Conservation (phyloP, 805 yeast species). For the Pichia gijzeniarum region DNA sequence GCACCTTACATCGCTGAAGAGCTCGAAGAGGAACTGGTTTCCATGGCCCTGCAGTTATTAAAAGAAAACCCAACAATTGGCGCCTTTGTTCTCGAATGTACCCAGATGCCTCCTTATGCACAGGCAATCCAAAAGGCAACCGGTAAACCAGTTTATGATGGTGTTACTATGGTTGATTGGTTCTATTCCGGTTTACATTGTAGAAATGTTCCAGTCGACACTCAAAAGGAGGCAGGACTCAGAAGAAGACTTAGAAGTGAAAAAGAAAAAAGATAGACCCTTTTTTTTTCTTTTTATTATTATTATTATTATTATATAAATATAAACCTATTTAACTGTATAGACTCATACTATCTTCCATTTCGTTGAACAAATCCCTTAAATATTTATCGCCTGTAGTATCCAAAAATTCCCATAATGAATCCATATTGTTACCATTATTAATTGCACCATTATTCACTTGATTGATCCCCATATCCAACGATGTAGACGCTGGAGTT, state of each 20-base stretch:
- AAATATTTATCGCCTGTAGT: conserved; percentile 27
- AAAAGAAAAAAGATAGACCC: conserved; percentile 16
- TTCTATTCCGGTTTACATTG: conserved; percentile 27
- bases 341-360: conserved; percentile 19
- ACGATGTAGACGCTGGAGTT: not conserved
- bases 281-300: too few relatives aligned
- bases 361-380: conserved; percentile 26
- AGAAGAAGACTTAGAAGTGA: conserved; percentile 23
- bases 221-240: conserved; percentile 18
- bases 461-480: not conserved
- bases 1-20: conserved; percentile 23
- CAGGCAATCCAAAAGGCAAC: conserved; percentile 24
- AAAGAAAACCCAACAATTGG: conserved; percentile 19
- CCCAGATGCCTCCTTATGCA: conserved; percentile 33
- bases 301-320: too few relatives aligned
- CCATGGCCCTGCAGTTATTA: conserved; percentile 19
- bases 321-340: not conserved
- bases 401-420: conserved; percentile 29
- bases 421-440: conserved; percentile 2
- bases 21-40: conserved; percentile 24
- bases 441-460: not conserved
- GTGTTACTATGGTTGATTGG: conserved; percentile 29
- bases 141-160: conserved; percentile 30
- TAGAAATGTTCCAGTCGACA: conserved; percentile 20
- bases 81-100: conserved; percentile 31